Conservation (phyloP, 148 eudicot species). For the Cornus kousa region DNA sequence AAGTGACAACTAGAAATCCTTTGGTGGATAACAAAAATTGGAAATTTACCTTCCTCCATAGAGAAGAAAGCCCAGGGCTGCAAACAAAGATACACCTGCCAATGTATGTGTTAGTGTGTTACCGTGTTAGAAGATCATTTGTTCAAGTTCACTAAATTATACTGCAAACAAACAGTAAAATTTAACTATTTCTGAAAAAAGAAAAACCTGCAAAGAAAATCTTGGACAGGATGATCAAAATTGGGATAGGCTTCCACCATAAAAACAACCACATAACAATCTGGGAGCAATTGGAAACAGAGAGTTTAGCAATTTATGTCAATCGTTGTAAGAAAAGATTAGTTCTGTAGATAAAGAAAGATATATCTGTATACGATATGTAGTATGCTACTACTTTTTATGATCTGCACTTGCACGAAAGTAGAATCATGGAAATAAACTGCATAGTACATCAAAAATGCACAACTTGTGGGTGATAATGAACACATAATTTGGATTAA, state of each 20-base stretch:
- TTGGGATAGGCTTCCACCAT: slow-evolving; percentile 88
- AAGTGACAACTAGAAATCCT: background rate
- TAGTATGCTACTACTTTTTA: background rate
- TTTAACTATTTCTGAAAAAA: slow-evolving; percentile 2
- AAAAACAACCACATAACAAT: slow-evolving; percentile 71
- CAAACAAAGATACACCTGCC: slow-evolving; percentile 86
- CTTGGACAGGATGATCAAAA: slow-evolving; percentile 67
- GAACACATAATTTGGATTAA: background rate
- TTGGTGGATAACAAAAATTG: background rate
- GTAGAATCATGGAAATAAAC: background rate
- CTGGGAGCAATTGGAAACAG: slow-evolving; percentile 38
- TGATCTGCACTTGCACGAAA: background rate
- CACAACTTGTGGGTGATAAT: background rate
- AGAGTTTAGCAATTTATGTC: slow-evolving; percentile 4
- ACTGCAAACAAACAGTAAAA: slow-evolving; percentile 1
- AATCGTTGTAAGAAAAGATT: background rate
- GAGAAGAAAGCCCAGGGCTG: slow-evolving; percentile 90
- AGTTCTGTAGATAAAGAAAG: background rate
- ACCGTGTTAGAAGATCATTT: slow-evolving; percentile 6
- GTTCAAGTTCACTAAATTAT: background rate
- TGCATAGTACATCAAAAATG: background rate
- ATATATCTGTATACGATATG: background rate
- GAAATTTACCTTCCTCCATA: slow-evolving; percentile 85
- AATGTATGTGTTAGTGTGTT: slow-evolving; percentile 1
- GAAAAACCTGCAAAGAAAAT: slow-evolving; percentile 89